Evolutionary conservation across 2,329 filamentous ascomycete species (phyloP).

Genomic region (Chaetomium olivaceum): DNA sequence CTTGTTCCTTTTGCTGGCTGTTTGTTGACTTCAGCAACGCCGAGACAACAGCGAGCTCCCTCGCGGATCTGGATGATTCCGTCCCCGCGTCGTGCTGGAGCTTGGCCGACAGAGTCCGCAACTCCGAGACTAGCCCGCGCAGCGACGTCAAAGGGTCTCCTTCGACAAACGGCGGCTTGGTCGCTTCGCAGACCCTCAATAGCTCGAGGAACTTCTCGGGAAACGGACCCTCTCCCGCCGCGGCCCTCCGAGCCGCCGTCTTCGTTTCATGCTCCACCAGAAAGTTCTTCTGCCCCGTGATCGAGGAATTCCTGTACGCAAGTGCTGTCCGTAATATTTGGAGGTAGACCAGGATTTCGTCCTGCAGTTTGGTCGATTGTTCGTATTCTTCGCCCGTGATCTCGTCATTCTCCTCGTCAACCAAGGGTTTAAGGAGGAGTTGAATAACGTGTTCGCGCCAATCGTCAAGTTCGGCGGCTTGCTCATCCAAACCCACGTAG

Average conservation of each 20-base stretch:
- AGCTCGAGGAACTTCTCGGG: constrained; percentile 63
- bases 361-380: constrained; percentile 81
- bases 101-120: constrained; percentile 63
- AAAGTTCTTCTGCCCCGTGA: constrained; percentile 75
- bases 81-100: constrained; percentile 59
- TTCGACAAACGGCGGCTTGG: constrained; percentile 47
- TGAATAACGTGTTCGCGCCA: constrained; percentile 75
- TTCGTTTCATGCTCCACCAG: constrained; percentile 74
- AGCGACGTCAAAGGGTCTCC: constrained; percentile 60
- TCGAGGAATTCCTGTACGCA: constrained; percentile 73
- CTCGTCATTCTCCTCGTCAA: constrained; percentile 79
- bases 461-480: constrained; percentile 68
- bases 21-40: constrained; percentile 63
- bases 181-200: constrained; percentile 46
- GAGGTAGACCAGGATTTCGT: constrained; percentile 85
- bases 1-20: constrained; percentile 52
- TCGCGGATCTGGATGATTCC: constrained; percentile 55
- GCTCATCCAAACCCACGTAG: constrained; percentile 66
- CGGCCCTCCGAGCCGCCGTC: constrained; percentile 60
- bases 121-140: constrained; percentile 66
- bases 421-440: constrained; percentile 70
- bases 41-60: constrained; percentile 67
- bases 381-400: constrained; percentile 88
- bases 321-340: constrained; percentile 73
- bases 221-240: constrained; percentile 66